Base-by-base conservation (phyloP, 1,284 basidiomycete genomes). In the Wallemia hederae region DNA sequence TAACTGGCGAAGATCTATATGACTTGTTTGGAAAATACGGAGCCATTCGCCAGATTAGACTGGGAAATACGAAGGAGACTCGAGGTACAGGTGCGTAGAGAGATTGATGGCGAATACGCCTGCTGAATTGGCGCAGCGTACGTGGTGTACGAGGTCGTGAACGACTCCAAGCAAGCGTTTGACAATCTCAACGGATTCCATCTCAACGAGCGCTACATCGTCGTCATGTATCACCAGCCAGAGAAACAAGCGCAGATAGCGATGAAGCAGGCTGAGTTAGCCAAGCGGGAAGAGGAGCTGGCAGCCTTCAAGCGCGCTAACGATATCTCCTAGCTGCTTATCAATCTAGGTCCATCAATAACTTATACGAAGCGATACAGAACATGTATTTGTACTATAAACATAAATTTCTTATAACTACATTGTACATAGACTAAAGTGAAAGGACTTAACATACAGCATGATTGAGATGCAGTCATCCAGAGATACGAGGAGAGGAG, bases 101-200 rank as follows among this genome's bases (percentile, higher is more conserved):
- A 33, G 19, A 24, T 25, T 27, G 27, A 24, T 56, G 24, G 28
- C 19, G 19, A 59, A 55, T 27, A 55, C 24, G 55, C 15, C 60
- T 26, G 34, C 59, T 27, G 55, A 24, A 64, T 63, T 67, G 58
- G 69, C 63, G 60, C 62, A 59, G 29, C 49, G 59, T 63, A 31
- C 14, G 27, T 63, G 62, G 64, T 71, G 25, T 72, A 66, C 62
- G 71, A 72, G 61, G 66, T 63, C 56, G 68, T 70, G 17, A 70
- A 72, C 58, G 70, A 90, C 82, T 88, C 87, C 19, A 96, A 96
- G 73, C 90, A 91, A 68, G 92, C 92, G 0, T 80, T 94, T 61
- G 90, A 92, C 69, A 86, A 94, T 71, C 72, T 98, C 68, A 98
- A 98, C 67, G 94, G 92, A 39, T 98, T 98, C 75, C 92, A 98